These are phyloP conservation scores for Pythium monospermum DNA, from an alignment of 352 stramenopile species.

Conservation along the genomic window DNA sequence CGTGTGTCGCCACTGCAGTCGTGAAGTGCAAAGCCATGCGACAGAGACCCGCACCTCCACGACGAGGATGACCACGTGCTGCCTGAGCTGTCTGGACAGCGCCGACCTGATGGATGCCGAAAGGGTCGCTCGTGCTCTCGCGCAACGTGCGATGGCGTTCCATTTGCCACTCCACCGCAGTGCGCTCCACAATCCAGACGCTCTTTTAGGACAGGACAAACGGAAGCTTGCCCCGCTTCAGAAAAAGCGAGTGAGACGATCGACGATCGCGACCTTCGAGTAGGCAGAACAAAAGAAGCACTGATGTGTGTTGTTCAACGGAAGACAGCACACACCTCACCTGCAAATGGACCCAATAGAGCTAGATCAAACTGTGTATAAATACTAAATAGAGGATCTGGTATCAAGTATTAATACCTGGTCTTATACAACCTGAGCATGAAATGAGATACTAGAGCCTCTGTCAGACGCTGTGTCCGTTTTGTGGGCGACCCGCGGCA, in stretches of 20 bases:
- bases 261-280: not conserved
- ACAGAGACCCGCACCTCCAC: not conserved
- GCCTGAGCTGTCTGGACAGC: constrained; percentile 6
- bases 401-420: too few species aligned
- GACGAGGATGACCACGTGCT: constrained; percentile 3
- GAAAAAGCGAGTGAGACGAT: constrained; percentile 1
- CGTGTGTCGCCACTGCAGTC: constrained; percentile 10
- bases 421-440: too few species aligned
- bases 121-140: constrained; percentile 2
- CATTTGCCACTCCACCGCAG: not conserved
- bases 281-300: not conserved
- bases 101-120: constrained; percentile 9
- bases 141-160: constrained; percentile 10
- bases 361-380: not conserved
- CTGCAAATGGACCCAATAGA: not conserved
- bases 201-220: too few species aligned
- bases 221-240: constrained; percentile 6
- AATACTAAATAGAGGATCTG: too few species aligned
- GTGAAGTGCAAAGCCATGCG: not conserved
- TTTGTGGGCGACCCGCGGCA: too few species aligned
- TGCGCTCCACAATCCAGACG: too few species aligned
- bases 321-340: too few species aligned
- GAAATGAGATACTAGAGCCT: not conserved
- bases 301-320: not conserved
- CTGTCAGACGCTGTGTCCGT: too few species aligned